Evolutionary conservation across 495 filamentous ascomycete genomes (phyloP), one percentile per base, ranked within the genome.

Genomic region (Trichocladium uniseriatum): DNA sequence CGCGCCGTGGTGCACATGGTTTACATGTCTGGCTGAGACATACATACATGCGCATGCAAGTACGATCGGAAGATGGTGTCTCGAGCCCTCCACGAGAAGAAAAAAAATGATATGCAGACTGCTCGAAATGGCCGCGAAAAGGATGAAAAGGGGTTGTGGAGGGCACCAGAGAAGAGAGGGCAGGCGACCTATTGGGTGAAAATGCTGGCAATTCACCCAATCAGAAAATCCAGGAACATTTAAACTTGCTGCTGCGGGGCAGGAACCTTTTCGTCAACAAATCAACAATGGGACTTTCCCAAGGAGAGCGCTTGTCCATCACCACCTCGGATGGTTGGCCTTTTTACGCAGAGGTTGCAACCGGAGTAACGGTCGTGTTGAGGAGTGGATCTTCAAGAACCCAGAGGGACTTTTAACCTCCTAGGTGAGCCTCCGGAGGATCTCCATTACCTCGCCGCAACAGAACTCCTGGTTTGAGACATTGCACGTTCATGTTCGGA

Each of bases 191-290:
- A 56, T 62, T 64, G 52, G 61, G 13, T 21, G 22, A 13, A 60
- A 58, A 64, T 56, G 16, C 8, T 43, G 31, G 36, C 29, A 49
- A 42, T 40, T 51, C 13, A 48, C 21, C 61, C 51, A 64, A 64
- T 64, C 43, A 60, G 40, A 57, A 49, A 58, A 58, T 52, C 31
- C 42, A 50, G n/a, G 40, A 14, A 34, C 11, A 6, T 16, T 8
- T 16, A 21, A 32, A 16, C 24, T 20, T 39, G 27, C 21, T 7
- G 43, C 22, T 44, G 52, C 44, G 51, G 42, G 55, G 20, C 46
- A 27, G 4, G 19, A 50, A 24, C 22, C 4, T 22, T 13, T 22
- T 41, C 10, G 46, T 24, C 20, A 45, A 49, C 59, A 47, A 65
- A 65, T 65, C 28, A 47, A 39, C 40, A 11, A 35, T n/a, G n/a